Evolutionary conservation across 257 asterid genomes (phyloP).

Genomic region (Solanum sejunctum): DNA sequence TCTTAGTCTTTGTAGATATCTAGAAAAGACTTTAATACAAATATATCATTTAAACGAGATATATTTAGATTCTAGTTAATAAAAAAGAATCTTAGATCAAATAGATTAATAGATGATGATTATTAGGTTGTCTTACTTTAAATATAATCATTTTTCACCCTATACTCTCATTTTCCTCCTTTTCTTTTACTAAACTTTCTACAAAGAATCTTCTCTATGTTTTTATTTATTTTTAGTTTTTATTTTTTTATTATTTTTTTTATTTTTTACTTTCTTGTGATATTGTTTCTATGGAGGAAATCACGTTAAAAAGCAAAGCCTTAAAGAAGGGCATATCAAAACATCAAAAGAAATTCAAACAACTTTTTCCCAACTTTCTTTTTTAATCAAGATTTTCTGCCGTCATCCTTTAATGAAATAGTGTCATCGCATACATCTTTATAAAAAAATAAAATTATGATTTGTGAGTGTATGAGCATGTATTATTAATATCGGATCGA

Average conservation of each 20-base stretch:
- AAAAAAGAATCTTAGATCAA: neutral
- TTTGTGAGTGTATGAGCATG: too few relatives aligned
- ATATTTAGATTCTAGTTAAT: neutral
- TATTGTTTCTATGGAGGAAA: conserved; percentile 26
- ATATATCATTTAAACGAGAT: neutral
- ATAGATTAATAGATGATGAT: conserved; percentile 6
- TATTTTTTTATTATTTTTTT: neutral
- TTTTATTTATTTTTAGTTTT: neutral
- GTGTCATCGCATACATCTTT: neutral
- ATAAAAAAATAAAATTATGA: too few relatives aligned
- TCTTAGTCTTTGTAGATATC: neutral
- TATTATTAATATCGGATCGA: too few relatives aligned
- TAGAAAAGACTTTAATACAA: neutral
- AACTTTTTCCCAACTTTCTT: neutral
- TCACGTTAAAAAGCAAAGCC: conserved; percentile 46
- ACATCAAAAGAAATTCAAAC: neutral
- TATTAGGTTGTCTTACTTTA: conserved; percentile 10
- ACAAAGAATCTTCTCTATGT: neutral
- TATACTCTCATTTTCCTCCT: neutral
- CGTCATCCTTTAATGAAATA: neutral
- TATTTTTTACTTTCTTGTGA: too few relatives aligned
- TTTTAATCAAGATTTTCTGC: neutral
- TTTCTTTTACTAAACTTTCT: neutral
- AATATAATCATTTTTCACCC: conserved; percentile 14
- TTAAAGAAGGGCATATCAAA: neutral